Conservation (phyloP, 331 rosid species). For the Acacia concinna region DNA sequence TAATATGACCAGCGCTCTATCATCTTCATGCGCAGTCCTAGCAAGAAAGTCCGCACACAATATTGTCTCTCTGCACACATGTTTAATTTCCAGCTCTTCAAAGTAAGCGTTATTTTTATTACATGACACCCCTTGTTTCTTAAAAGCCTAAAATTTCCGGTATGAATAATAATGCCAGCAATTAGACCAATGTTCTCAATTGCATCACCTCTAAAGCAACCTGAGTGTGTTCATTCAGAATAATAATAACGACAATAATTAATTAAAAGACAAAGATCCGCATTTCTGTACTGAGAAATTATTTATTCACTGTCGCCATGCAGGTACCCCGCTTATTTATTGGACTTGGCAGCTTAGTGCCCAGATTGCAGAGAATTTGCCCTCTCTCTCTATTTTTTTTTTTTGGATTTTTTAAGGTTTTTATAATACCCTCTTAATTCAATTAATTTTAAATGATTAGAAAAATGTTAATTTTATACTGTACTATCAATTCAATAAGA, state of each 20-base stretch:
- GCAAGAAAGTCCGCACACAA: no score
- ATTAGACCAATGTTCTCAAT: background rate
- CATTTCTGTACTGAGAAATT: background rate
- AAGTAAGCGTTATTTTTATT: no score
- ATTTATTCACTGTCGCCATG: background rate
- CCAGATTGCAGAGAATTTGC: background rate
- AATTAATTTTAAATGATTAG: background rate
- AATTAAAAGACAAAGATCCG: background rate
- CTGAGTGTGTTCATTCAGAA: background rate
- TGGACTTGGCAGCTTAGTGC: background rate
- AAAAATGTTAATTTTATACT: no score
- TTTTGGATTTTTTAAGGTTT: background rate
- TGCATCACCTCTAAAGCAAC: background rate
- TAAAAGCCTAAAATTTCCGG: background rate
- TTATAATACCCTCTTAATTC: background rate
- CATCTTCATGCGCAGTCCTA: no score
- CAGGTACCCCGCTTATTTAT: background rate
- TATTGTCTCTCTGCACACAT: no score
- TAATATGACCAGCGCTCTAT: no score
- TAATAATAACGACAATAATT: background rate
- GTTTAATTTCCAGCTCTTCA: no score
- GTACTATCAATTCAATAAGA: no score
- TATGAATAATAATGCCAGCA: background rate
- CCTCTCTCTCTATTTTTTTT: no score
- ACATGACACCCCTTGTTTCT: background rate